Conservation (phyloP, 164 flowering plant genomes). For the Sedum album region DNA sequence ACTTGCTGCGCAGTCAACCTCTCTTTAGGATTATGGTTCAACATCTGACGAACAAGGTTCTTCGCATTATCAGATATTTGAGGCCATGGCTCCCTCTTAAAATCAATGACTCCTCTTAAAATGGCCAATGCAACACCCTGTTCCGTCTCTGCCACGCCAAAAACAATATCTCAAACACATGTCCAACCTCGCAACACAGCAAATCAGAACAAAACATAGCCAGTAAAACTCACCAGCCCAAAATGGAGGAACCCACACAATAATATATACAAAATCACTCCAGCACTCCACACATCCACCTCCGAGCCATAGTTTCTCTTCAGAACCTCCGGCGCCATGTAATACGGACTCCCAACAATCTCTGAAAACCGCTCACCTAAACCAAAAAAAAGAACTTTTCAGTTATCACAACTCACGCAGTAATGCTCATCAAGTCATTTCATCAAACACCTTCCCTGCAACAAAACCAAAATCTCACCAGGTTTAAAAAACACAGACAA, state of each 20-base stretch:
- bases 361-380: constrained; percentile 64
- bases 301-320: constrained; percentile 89
- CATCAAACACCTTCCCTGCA: constrained; percentile 1
- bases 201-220: not conserved
- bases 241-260: constrained; percentile 93
- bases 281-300: constrained; percentile 86
- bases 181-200: not conserved
- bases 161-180: not conserved
- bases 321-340: constrained; percentile 98
- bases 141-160: constrained; percentile 56
- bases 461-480: constrained; percentile 22
- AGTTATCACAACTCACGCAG: not conserved
- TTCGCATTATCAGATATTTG: constrained; percentile 81
- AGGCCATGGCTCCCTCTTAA: constrained; percentile 99
- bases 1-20: constrained; percentile 94
- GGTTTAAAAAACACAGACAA: constrained; percentile 82
- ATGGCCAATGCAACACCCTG: constrained; percentile 97
- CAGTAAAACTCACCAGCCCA: constrained; percentile 57
- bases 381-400: constrained; percentile 1
- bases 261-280: constrained; percentile 73
- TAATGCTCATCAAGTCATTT: constrained; percentile 10
- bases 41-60: constrained; percentile 85
- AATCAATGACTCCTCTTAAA: constrained; percentile 71
- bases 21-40: constrained; percentile 72
- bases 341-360: constrained; percentile 98